These are phyloP conservation scores for Ascosphaera apis DNA, from an alignment of 2,329 filamentous ascomycete species.

Conservation along the genomic window DNA sequence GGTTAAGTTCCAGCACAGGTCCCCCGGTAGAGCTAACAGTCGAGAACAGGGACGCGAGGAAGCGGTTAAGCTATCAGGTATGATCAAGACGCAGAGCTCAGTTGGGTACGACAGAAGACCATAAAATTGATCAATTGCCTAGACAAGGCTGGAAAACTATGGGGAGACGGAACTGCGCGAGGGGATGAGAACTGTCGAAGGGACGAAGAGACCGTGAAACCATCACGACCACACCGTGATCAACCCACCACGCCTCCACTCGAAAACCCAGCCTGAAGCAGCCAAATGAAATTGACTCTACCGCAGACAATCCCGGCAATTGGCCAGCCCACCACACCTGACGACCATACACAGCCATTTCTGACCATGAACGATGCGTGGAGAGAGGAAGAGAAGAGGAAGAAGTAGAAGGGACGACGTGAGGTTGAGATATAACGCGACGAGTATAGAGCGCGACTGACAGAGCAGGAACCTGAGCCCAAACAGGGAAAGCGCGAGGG, in stretches of 20 bases:
- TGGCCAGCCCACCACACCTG: background rate
- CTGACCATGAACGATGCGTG: background rate
- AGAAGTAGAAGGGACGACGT: background rate
- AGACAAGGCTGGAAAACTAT: slow-evolving; percentile 42
- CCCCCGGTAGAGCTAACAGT: slow-evolving; percentile 27
- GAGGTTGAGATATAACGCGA: too few relatives aligned
- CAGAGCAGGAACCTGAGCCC: background rate
- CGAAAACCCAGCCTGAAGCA: background rate
- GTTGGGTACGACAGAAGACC: slow-evolving; percentile 97
- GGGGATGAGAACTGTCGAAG: background rate
- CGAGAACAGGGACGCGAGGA: slow-evolving; percentile 7
- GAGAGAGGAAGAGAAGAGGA: background rate
- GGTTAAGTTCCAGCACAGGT: slow-evolving; percentile 85
- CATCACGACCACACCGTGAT: background rate
- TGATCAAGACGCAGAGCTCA: slow-evolving; percentile 11
- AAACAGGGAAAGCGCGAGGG: background rate
- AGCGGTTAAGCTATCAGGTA: slow-evolving; percentile 7
- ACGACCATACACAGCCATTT: background rate
- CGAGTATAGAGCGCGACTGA: background rate
- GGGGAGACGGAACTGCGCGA: slow-evolving; percentile 36
- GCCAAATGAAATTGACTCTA: background rate
- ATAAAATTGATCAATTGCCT: slow-evolving; percentile 15
- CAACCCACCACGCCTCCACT: background rate
- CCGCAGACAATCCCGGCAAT: too few relatives aligned
- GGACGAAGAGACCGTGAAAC: background rate